phyloP scores from a whole-genome alignment of 2,329 filamentous ascomycete species.

The Aspergillus udagawae region DNA sequence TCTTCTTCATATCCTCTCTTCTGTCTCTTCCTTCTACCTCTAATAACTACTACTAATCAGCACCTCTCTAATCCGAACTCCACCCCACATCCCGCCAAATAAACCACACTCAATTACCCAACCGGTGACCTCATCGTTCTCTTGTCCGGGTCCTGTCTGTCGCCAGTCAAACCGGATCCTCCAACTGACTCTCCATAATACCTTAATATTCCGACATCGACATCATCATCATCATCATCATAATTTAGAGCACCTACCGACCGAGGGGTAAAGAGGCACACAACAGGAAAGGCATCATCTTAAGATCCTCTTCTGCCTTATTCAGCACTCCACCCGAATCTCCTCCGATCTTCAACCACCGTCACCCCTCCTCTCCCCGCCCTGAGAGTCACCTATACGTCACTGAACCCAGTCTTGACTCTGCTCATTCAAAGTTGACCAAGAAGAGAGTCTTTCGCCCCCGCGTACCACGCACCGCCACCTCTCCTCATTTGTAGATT shows the following conservation, averaged over 20 bases:
- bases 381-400: constrained; percentile 4
- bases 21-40: constrained; percentile 7
- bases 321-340: background rate
- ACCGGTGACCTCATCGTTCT: constrained; percentile 11
- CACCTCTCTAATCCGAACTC: background rate
- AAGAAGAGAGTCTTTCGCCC: background rate
- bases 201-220: background rate
- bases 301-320: background rate
- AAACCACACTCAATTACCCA: constrained; percentile 4
- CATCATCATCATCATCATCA: background rate
- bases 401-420: background rate
- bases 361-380: background rate
- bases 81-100: constrained; percentile 1
- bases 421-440: background rate
- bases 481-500: constrained; percentile 6
- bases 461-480: constrained; percentile 1
- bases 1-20: constrained; percentile 14
- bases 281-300: background rate
- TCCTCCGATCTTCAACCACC: background rate
- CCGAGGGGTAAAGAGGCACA: too few relatives aligned
- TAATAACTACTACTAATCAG: background rate
- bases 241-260: background rate
- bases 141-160: background rate
- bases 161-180: background rate
- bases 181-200: background rate